phyloP scores from a whole-genome alignment of 164 flowering plant genomes.

The Nelumbo lutea region DNA sequence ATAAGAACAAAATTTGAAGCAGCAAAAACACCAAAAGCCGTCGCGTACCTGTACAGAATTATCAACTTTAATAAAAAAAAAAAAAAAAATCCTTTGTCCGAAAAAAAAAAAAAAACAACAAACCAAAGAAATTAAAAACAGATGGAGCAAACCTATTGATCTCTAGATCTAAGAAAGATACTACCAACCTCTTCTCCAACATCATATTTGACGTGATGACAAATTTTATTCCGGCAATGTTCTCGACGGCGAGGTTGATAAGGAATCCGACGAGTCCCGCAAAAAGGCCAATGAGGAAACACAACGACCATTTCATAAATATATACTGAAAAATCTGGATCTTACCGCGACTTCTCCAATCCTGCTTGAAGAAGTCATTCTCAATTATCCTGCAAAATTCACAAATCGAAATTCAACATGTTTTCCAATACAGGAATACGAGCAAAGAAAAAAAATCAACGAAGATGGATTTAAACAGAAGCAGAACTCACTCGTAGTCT shows the following conservation, averaged over 20 bases:
- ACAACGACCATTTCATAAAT: conserved; percentile 56
- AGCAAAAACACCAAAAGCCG: conserved; percentile 46
- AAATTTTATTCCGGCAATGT: conserved; percentile 61
- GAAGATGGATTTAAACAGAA: no score
- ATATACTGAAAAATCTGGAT: conserved; percentile 46
- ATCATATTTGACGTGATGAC: conserved; percentile 62
- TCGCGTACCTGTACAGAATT: conserved; percentile 31
- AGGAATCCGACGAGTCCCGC: conserved; percentile 44
- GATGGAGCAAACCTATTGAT: neutral
- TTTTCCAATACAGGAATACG: neutral
- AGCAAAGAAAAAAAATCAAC: neutral
- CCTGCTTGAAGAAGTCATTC: conserved; percentile 61
- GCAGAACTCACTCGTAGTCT: conserved; percentile 50
- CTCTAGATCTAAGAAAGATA: neutral
- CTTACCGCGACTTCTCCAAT: conserved; percentile 53
- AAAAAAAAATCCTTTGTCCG: no score
- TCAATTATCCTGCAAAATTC: conserved; percentile 44
- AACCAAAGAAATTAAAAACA: neutral
- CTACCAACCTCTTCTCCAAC: conserved; percentile 32
- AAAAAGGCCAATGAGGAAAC: conserved; percentile 45
- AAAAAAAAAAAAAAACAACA: no score
- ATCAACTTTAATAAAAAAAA: neutral
- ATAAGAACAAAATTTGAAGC: conserved; percentile 50
- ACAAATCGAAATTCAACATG: neutral
- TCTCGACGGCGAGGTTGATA: conserved; percentile 64